A percentile compares a stretch with the other conserved stretches of the same genome.
These are phyloP conservation scores for Kwoniella sp. DNA, from an alignment of 768 basidiomycete genomes.

Conservation along the genomic window DNA sequence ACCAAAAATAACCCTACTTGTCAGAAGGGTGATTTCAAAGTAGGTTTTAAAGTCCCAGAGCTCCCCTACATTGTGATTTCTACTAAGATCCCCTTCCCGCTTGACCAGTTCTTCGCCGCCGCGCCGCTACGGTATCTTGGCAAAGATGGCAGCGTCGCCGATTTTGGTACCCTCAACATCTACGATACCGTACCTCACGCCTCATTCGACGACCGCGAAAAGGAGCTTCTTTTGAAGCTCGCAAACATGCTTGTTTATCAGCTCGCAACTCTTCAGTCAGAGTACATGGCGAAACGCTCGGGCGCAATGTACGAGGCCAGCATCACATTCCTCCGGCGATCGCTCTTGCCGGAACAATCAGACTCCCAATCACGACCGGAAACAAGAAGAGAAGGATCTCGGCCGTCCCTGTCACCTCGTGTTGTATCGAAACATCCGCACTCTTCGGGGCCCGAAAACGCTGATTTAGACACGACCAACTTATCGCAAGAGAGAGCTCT, in stretches of 20 bases:
- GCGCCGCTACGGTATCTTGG: slow-evolving; percentile 37
- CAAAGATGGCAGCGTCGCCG: slow-evolving; percentile 21
- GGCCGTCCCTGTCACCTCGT: not conserved
- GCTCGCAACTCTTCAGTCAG: slow-evolving; percentile 48
- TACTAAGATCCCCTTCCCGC: not conserved
- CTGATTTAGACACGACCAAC: not conserved
- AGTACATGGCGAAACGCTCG: slow-evolving; percentile 39
- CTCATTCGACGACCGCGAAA: slow-evolving; percentile 33
- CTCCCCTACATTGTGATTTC: no score
- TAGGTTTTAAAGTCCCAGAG: slow-evolving; percentile 13
- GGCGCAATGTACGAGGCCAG: slow-evolving; percentile 40
- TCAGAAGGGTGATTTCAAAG: slow-evolving; percentile 13
- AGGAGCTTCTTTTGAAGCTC: slow-evolving; percentile 38
- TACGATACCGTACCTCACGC: slow-evolving; percentile 30
- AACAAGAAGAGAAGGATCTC: not conserved
- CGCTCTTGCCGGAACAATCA: slow-evolving; percentile 25
- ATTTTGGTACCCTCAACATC: slow-evolving; percentile 45
- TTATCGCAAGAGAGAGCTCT: not conserved
- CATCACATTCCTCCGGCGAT: slow-evolving; percentile 41
- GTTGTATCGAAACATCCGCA: not conserved
- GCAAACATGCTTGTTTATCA: slow-evolving; percentile 53
- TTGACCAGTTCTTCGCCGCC: slow-evolving; percentile 38
- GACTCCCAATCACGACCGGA: not conserved
- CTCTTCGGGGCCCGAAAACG: not conserved
- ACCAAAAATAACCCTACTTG: slow-evolving; percentile 29